Percentiles rank a stretch among this genome's conserved stretches.
phyloP scores from a whole-genome alignment of 148 eudicot species.

The Chenopodium formosanum region DNA sequence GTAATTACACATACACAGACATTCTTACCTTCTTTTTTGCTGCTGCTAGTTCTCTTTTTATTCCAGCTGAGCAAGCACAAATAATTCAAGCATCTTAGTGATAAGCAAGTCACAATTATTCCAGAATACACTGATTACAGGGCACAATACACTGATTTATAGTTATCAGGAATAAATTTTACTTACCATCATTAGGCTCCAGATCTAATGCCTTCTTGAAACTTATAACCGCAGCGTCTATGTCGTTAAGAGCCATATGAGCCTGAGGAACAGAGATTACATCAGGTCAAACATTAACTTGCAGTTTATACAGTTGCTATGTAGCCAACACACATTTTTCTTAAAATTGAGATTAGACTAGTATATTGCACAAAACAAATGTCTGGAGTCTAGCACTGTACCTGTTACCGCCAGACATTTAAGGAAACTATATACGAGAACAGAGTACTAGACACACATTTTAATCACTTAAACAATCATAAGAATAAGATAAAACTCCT shows the following conservation, averaged over 20 bases:
- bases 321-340: neutral
- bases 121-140: too few species aligned
- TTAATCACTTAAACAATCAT: neutral
- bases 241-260: slow-evolving; percentile 78
- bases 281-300: slow-evolving; percentile 7
- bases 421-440: neutral
- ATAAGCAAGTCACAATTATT: neutral
- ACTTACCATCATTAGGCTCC: slow-evolving; percentile 85
- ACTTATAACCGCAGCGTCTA: slow-evolving; percentile 82
- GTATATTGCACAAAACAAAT: neutral
- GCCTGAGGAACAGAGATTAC: slow-evolving; percentile 46
- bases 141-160: neutral
- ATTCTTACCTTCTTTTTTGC: slow-evolving; percentile 68
- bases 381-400: neutral
- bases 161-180: neutral
- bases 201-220: slow-evolving; percentile 74
- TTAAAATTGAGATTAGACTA: too few species aligned
- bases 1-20: neutral
- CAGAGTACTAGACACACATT: neutral
- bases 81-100: neutral
- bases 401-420: too few species aligned
- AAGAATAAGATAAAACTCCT: neutral
- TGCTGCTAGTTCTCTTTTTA: slow-evolving; percentile 65
- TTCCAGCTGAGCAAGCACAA: slow-evolving; percentile 51
- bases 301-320: neutral